phyloP scores from a whole-genome alignment of 2,329 filamentous ascomycete species.

The Aspergillus ruber region DNA sequence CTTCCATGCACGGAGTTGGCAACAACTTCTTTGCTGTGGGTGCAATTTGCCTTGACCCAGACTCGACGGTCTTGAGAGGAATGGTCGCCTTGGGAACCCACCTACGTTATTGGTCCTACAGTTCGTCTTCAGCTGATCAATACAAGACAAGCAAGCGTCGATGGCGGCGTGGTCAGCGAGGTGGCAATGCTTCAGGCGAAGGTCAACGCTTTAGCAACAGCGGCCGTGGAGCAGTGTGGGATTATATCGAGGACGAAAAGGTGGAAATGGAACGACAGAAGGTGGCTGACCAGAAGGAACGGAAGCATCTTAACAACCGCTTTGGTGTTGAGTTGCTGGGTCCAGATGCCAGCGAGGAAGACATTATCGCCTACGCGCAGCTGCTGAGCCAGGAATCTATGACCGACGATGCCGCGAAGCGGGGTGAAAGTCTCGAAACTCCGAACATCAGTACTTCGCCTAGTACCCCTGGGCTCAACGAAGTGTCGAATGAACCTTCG shows the following conservation, averaged over 20 bases:
- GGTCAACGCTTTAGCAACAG: conserved; percentile 54
- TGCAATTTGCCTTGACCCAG: conserved; percentile 78
- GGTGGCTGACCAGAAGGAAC: conserved; percentile 59
- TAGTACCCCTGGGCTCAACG: conserved; percentile 27
- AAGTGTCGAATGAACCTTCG: conserved; percentile 24
- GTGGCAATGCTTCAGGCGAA: conserved; percentile 50
- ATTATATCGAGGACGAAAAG: conserved; percentile 81
- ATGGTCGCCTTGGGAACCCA: conserved; percentile 82
- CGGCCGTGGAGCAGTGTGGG: conserved; percentile 63
- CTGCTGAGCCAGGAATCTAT: conserved; percentile 56
- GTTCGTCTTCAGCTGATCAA: conserved; percentile 68
- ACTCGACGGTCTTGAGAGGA: conserved; percentile 76
- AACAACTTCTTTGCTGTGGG: conserved; percentile 76
- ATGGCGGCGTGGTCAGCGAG: conserved; percentile 61
- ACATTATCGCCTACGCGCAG: conserved; percentile 57
- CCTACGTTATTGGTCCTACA: conserved; percentile 89
- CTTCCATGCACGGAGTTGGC: conserved; percentile 60
- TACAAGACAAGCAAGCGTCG: conserved; percentile 73
- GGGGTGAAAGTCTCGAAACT: conserved; percentile 35
- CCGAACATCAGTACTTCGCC: conserved; percentile 35
- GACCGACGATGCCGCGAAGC: conserved; percentile 44
- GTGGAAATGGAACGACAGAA: conserved; percentile 71
- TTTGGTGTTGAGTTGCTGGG: conserved; percentile 75
- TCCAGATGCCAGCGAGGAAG: conserved; percentile 52
- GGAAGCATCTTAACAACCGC: conserved; percentile 64